Base-by-base conservation (phyloP, 2,329 filamentous ascomycete genomes). In the Verruconis gallopava region DNA sequence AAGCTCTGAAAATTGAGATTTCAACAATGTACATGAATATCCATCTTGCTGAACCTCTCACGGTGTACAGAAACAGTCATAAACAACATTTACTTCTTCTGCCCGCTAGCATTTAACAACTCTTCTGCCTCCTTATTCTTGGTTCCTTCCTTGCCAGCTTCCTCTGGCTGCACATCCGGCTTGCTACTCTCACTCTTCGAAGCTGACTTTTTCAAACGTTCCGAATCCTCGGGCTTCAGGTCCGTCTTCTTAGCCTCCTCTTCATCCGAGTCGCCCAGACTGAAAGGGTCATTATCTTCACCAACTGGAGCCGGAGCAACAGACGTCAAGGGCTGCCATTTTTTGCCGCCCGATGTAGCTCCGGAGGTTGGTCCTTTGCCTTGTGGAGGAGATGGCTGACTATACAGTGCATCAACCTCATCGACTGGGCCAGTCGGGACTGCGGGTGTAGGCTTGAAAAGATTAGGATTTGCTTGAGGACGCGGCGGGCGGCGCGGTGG, bases 261-360 rank as follows among this genome's bases (percentile, higher is more conserved):
- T 61, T 98, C 91, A 50, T 94, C 88, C 54, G 85, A 93, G 52
- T 96, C 89, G 4, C 91, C 91, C 12, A 98, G 72, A 54, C 86
- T 95, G 64, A 98, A 98, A 0, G 91, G 91, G 55, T 98, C 91
- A 53, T 94, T 89, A 51, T 96, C 67, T 17, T 64, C 86, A 14
- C 74, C 72, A 47, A 94, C 81, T 12, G 89, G 88, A 48, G 75
- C 80, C 1, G 88, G 85, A 49, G 93, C 84, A 12, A 95, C 77
- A 0, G 80, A 73, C 11, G 88, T 85, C 51, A 98, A 67, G 6
- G 91, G 89, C 61, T 98, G 89, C 91, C 91, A 98, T 66, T 98
- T 98, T 72, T 88, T 95, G 36, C 66, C 63, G 37, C 69, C 67
- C n/a, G 55, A 49, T 45, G 59, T 61, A 15, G 49, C 51, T 18